Evolutionary conservation across 2,329 filamentous ascomycete genomes (phyloP).

Genomic region (Byssoonygena ceratinophila): DNA sequence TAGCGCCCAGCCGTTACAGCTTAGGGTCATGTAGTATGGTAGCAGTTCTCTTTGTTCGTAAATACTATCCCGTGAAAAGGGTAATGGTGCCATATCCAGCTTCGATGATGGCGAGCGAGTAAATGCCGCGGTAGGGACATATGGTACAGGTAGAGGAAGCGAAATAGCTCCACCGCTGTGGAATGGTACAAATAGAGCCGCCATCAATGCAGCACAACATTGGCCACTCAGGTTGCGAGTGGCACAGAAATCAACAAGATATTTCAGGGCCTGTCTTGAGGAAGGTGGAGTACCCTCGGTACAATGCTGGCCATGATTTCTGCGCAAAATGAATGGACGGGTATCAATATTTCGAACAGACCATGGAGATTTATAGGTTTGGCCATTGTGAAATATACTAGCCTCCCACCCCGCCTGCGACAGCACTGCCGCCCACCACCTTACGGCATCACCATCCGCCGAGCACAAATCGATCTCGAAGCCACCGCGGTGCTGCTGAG

Average conservation of each 20-base stretch:
- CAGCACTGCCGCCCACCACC: slow-evolving; percentile 17
- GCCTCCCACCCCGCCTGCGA: slow-evolving; percentile 14
- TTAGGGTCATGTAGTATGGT: slow-evolving; percentile 17
- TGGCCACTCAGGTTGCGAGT: slow-evolving; percentile 18
- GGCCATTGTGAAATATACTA: slow-evolving; percentile 5
- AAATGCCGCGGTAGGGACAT: not conserved
- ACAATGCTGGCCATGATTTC: slow-evolving; percentile 8
- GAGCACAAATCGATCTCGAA: slow-evolving; percentile 7
- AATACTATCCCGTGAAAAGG: not conserved
- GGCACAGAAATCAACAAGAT: slow-evolving; percentile 19
- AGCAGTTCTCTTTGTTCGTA: not conserved
- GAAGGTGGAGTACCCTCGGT: slow-evolving; percentile 9
- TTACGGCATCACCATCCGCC: slow-evolving; percentile 1
- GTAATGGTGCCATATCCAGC: not conserved
- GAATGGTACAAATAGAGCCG: slow-evolving; percentile 19
- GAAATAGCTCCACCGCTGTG: not conserved
- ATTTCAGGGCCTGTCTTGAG: slow-evolving; percentile 18
- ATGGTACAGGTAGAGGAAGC: not conserved
- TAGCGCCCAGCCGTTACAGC: slow-evolving; percentile 21
- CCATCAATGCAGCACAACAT: slow-evolving; percentile 20
- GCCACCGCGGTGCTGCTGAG: not conserved
- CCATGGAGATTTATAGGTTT: slow-evolving; percentile 10
- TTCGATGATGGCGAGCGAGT: not conserved
- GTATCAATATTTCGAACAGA: slow-evolving; percentile 1
- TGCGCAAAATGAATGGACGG: slow-evolving; percentile 1